Evolutionary conservation across 176 grass and related monocot species (phyloP).

Genomic region (Ananas comosus): DNA sequence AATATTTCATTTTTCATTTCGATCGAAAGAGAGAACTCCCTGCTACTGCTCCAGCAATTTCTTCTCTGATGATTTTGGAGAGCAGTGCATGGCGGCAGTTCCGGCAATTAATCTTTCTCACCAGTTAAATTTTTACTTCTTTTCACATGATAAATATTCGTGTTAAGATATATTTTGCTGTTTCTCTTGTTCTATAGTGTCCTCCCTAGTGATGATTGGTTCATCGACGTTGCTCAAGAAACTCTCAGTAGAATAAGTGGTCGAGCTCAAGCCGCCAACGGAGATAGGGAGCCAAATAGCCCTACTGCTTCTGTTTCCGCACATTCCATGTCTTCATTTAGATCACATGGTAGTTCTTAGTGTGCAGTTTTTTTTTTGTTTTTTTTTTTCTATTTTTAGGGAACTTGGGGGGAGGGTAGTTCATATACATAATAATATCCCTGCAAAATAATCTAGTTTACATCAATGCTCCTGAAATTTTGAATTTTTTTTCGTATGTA

Average conservation of each 20-base stretch:
- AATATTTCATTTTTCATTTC: no score
- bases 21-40: no score
- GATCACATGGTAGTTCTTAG: conserved; percentile 52
- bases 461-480: no score
- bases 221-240: conserved; percentile 73
- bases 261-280: conserved; percentile 49
- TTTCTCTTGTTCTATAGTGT: conserved; percentile 35
- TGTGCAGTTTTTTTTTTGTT: conserved; percentile 15
- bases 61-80: no score
- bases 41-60: no score
- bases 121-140: no score
- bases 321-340: conserved; percentile 73
- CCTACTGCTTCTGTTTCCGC: conserved; percentile 87
- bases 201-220: conserved; percentile 72
- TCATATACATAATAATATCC: no score
- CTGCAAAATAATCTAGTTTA: no score
- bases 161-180: background rate
- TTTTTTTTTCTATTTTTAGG: background rate
- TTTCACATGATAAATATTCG: background rate
- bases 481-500: no score
- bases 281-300: conserved; percentile 67
- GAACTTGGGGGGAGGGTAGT: no score
- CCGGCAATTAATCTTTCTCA: no score
- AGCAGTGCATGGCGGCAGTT: no score
- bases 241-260: conserved; percentile 64